Evolutionary conservation across 768 basidiomycete genomes (phyloP).

Genomic region (Lentinus brumalis): DNA sequence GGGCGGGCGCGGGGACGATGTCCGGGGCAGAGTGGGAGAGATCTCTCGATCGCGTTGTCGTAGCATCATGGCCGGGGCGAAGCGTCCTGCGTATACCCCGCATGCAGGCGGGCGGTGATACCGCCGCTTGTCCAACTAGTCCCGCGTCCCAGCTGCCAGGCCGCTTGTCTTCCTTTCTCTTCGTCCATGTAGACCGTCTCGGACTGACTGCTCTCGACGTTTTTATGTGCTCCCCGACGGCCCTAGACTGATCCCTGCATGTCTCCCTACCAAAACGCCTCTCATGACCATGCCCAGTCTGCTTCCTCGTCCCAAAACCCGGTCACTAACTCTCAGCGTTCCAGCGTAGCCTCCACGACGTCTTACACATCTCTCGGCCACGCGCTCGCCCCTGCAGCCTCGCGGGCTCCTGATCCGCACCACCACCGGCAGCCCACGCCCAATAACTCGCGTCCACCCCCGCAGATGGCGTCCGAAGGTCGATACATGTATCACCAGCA

Average conservation of each 20-base stretch:
- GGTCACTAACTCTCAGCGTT: slow-evolving; percentile 13
- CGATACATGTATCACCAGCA: slow-evolving; percentile 59
- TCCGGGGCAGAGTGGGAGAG: slow-evolving; percentile 16
- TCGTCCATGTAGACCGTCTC: neutral
- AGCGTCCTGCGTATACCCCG: neutral
- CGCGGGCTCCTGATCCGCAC: slow-evolving; percentile 5
- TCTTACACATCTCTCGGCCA: slow-evolving; percentile 25
- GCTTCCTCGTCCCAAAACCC: slow-evolving; percentile 6
- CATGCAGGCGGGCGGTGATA: slow-evolving; percentile 7
- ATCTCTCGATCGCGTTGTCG: slow-evolving; percentile 16
- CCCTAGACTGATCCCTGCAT: slow-evolving; percentile 4
- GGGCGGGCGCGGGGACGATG: slow-evolving; percentile 2
- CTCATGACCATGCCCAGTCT: slow-evolving; percentile 16
- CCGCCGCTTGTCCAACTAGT: neutral
- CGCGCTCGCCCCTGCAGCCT: slow-evolving; percentile 17
- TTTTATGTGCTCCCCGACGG: neutral
- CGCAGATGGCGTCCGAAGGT: slow-evolving; percentile 51
- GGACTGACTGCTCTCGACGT: neutral
- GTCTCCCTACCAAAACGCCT: slow-evolving; percentile 16
- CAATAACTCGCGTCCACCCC: slow-evolving; percentile 8
- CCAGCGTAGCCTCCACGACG: slow-evolving; percentile 15
- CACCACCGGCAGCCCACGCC: slow-evolving; percentile 5
- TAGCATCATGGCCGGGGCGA: neutral
- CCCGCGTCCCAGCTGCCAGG: neutral
- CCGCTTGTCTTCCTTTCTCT: slow-evolving; percentile 1